phyloP scores from a whole-genome alignment of 768 basidiomycete species.

The Auricularia sp. region DNA sequence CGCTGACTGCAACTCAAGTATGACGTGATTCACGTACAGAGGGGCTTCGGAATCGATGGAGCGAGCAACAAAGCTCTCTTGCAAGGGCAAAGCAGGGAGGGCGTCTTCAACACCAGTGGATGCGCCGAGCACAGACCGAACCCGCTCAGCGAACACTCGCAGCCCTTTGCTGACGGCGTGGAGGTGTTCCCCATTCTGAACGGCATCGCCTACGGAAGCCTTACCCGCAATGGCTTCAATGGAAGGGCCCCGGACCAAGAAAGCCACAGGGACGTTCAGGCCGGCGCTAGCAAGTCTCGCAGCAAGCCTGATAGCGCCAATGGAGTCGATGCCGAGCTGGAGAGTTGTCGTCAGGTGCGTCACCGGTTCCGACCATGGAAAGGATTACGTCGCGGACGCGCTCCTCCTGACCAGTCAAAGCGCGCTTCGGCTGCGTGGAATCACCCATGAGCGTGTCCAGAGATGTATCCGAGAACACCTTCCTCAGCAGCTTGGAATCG shows the following conservation, averaged over 20 bases:
- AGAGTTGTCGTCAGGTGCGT: not conserved
- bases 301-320: not conserved
- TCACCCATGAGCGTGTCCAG: conserved; percentile 14
- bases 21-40: not conserved
- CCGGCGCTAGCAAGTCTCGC: not conserved
- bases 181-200: not conserved
- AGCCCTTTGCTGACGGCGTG: not conserved
- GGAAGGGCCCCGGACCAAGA: not conserved
- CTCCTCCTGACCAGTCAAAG: not conserved
- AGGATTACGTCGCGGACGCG: not conserved
- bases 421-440: not conserved
- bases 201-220: not conserved
- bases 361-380: not conserved
- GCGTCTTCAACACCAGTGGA: not conserved
- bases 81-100: not conserved
- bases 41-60: not conserved
- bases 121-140: too few species aligned
- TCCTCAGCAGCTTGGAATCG: conserved; percentile 21
- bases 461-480: conserved; percentile 17
- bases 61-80: not conserved
- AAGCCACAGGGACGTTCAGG: not conserved
- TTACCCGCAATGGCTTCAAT: not conserved
- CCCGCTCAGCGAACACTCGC: not conserved
- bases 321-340: not conserved
- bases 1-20: not conserved